phyloP scores from a whole-genome alignment of 768 basidiomycete species.

The Pisolithus sp. region DNA sequence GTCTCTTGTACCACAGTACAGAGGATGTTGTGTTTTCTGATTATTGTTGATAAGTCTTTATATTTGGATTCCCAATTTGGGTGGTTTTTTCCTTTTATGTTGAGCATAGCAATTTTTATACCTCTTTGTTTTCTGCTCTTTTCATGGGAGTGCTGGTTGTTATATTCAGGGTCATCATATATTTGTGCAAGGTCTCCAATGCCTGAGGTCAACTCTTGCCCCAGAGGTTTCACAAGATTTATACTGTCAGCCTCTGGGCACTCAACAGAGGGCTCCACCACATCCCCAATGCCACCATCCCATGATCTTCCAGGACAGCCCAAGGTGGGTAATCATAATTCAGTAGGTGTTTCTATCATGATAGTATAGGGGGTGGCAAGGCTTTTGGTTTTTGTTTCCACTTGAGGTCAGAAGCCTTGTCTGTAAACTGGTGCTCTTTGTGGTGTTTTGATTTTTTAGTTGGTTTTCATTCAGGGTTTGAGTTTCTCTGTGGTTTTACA shows the following conservation, averaged over 20 bases:
- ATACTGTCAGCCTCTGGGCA: background rate
- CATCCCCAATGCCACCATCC: background rate
- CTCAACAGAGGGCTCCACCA: background rate
- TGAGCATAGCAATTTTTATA: background rate
- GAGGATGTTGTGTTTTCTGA: background rate
- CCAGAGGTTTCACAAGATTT: background rate
- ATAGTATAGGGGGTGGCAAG: too few relatives aligned
- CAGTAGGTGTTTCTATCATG: too few relatives aligned
- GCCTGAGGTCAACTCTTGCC: background rate
- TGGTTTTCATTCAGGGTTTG: too few relatives aligned
- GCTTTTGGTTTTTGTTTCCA: too few relatives aligned
- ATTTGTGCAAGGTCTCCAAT: background rate
- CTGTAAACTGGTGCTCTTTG: too few relatives aligned
- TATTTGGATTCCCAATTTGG: background rate
- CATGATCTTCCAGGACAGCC: too few relatives aligned
- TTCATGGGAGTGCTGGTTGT: background rate
- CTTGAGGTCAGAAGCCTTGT: too few relatives aligned
- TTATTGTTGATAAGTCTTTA: background rate
- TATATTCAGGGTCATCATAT: background rate
- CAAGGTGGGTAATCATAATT: too few relatives aligned
- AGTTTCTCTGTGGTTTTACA: too few relatives aligned
- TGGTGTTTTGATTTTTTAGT: too few relatives aligned
- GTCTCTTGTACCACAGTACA: background rate
- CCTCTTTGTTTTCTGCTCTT: background rate
- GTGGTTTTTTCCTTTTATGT: background rate